Percentiles rank a stretch among this genome's conserved stretches.
Evolutionary conservation across 2,329 filamentous ascomycete species (phyloP).

Genomic region (Monilinia vaccinii-corymbosi): DNA sequence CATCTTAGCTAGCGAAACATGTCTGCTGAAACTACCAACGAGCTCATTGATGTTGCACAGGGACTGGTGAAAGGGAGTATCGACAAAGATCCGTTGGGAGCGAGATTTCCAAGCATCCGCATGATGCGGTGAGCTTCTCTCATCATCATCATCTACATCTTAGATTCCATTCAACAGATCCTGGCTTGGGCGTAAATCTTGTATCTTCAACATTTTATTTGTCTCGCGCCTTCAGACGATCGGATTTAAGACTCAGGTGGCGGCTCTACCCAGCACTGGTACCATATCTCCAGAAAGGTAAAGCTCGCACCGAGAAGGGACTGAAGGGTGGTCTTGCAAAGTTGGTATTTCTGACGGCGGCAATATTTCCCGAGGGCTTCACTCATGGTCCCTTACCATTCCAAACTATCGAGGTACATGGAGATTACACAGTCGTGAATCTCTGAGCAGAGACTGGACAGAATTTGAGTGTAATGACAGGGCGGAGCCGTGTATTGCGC

Average conservation of each 20-base stretch:
- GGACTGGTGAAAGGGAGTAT: neutral
- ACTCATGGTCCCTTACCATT: neutral
- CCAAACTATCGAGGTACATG: neutral
- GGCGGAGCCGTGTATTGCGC: neutral
- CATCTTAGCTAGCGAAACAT: neutral
- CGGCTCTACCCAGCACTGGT: conserved; percentile 19
- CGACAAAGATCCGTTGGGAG: neutral
- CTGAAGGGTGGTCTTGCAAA: conserved; percentile 19
- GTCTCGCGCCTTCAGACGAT: conserved; percentile 5
- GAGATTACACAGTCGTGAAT: neutral
- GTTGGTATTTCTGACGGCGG: neutral
- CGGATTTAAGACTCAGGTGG: conserved; percentile 3
- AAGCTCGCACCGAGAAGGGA: conserved; percentile 1
- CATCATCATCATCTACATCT: neutral
- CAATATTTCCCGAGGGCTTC: neutral
- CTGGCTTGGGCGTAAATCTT: neutral
- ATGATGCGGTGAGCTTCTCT: neutral
- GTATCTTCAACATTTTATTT: neutral
- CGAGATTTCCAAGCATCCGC: neutral
- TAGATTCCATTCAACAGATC: neutral
- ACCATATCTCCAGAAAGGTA: conserved; percentile 12
- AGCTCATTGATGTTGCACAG: neutral
- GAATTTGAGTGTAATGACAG: neutral
- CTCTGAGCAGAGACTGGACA: neutral
- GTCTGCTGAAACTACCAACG: neutral